Evolutionary conservation across 2,329 filamentous ascomycete genomes (phyloP).

Genomic region (Claviceps pusilla): DNA sequence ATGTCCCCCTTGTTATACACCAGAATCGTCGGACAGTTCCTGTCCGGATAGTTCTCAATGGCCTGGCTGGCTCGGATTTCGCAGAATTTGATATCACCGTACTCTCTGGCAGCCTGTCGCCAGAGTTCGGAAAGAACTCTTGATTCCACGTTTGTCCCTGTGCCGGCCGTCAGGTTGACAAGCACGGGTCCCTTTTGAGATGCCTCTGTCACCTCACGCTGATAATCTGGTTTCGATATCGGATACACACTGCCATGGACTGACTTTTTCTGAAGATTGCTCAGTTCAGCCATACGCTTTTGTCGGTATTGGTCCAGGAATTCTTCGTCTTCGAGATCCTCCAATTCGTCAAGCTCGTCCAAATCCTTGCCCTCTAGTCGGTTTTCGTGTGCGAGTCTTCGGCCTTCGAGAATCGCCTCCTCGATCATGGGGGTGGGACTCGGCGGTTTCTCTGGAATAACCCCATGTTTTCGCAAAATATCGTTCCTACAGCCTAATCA

Average conservation of each 20-base stretch:
- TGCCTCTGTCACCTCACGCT: constrained; percentile 78
- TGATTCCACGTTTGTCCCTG: constrained; percentile 72
- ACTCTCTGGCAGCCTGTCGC: constrained; percentile 69
- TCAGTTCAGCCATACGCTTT: constrained; percentile 74
- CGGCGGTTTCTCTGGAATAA: constrained; percentile 95
- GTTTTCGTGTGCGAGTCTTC: constrained; percentile 76
- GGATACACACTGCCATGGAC: constrained; percentile 86
- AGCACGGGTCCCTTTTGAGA: constrained; percentile 55
- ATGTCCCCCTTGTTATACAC: constrained; percentile 91
- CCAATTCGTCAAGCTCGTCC: constrained; percentile 82
- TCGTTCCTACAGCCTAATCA: constrained; percentile 60
- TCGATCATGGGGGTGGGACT: constrained; percentile 93
- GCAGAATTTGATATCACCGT: constrained; percentile 93
- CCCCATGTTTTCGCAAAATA: constrained; percentile 86
- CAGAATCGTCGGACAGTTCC: constrained; percentile 85
- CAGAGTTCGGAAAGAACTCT: constrained; percentile 72
- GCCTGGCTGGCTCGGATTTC: constrained; percentile 85
- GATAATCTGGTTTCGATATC: constrained; percentile 86
- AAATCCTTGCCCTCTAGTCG: constrained; percentile 85
- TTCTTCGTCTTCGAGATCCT: constrained; percentile 87
- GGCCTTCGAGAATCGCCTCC: constrained; percentile 76
- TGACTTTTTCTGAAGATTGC: constrained; percentile 57
- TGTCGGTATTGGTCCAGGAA: constrained; percentile 81
- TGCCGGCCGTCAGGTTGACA: constrained; percentile 67
- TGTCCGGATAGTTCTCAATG: constrained; percentile 90